Base-by-base conservation (phyloP, 768 basidiomycete genomes). In the Nevesoporus exiguus region DNA sequence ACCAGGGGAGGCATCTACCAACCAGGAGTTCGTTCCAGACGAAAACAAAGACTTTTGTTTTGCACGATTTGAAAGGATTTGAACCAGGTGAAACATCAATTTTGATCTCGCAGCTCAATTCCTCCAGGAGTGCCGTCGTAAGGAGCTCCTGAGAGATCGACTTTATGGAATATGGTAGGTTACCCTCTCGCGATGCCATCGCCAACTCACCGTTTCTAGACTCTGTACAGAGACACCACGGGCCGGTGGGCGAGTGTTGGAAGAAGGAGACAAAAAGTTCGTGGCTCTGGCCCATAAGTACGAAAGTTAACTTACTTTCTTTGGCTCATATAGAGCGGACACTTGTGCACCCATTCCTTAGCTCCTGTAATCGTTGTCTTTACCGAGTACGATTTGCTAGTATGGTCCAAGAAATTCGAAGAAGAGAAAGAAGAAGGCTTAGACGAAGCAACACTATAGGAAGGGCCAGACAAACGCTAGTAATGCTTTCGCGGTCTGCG, bases 221-320 rank as follows among this genome's bases (percentile, higher is more conserved):
- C 50, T 56, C 39, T 56, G 55, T 43, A 42, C 34, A 52, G 50
- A 56, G 39, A 52, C 45, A 11, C 54, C 54, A 15, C 49, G 49
- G 8, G 43, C 54, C 0, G 54, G 54, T 21, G 54, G 54, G 11
- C 45, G 50, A 34, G 55, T 56, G 3, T 22, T 52, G 31, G 55
- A 56, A 25, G 45, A 56, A 36, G 45, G 50, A 8, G 55, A 56
- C 13, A 52, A 52, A 33, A 46, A 46, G 19, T 40, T 55, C 10
- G 24, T 55, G 13, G 36, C 37, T 9, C 21, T 52, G 31, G 55
- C 55, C 7, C 14, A 52, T 36, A 21, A 41, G 15, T 45, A 46
- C 25, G 45, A 34, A 36, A 52, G 55, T 56, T 27, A n/a, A n/a
- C n/a, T n/a, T 14, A 44, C 46, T 14, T 29, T 33, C 27, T 13